phyloP scores from a whole-genome alignment of 2,329 filamentous ascomycete species.

The Chaetomium sp. region DNA sequence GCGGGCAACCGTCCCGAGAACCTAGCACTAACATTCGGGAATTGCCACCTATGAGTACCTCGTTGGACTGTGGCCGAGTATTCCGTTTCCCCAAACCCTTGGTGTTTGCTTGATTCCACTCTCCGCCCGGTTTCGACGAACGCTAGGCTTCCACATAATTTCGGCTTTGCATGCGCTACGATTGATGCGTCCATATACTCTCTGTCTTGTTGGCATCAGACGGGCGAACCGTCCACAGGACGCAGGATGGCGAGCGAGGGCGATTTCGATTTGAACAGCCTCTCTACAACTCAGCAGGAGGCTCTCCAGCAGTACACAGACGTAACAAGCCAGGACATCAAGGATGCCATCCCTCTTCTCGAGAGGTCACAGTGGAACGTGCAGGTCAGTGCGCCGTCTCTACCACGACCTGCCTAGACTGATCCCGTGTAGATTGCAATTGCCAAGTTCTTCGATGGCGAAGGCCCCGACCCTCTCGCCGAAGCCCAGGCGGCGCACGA shows the following conservation, averaged over 20 bases:
- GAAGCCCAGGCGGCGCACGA: slow-evolving; percentile 69
- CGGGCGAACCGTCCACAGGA: background rate
- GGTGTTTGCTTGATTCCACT: background rate
- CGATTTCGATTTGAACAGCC: slow-evolving; percentile 64
- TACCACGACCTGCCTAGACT: background rate
- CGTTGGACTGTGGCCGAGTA: background rate
- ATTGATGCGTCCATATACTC: background rate
- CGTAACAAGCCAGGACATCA: slow-evolving; percentile 80
- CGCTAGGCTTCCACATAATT: background rate
- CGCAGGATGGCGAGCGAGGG: slow-evolving; percentile 47
- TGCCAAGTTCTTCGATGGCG: slow-evolving; percentile 96
- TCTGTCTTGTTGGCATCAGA: background rate
- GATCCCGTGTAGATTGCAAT: slow-evolving; percentile 73
- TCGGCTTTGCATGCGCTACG: background rate
- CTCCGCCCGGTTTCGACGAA: background rate
- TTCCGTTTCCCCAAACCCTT: no score
- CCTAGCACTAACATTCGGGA: background rate
- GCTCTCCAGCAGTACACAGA: slow-evolving; percentile 85
- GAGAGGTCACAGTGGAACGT: slow-evolving; percentile 95
- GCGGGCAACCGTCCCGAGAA: background rate
- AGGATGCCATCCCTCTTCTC: slow-evolving; percentile 76
- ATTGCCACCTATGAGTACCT: background rate
- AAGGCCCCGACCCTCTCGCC: slow-evolving; percentile 77
- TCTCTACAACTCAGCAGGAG: slow-evolving; percentile 77
- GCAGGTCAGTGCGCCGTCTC: slow-evolving; percentile 57